Base-by-base conservation (phyloP, 305 asterid species). In the Solanum hybrid region DNA sequence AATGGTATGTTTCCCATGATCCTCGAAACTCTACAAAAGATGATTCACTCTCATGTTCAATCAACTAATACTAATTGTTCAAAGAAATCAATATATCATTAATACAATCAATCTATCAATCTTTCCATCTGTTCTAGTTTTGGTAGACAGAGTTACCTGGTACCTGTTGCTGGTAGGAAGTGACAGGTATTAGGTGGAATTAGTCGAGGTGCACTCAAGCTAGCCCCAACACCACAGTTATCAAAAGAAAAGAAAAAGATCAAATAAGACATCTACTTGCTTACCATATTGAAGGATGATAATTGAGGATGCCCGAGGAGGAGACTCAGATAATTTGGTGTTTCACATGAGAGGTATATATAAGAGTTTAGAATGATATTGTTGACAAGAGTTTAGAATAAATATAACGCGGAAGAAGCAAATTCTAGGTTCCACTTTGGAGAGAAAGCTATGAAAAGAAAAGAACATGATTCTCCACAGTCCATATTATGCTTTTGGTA, bases 401-500 rank as follows among this genome's bases (percentile, higher is more conserved):
- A 73, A 31, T 88, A 27, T 81, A 31, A 86, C 88, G 32, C 56
- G 77, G 29, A 77, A 60, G 76, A 81, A 86, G 91, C 40, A 90
- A 94, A 96, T 93, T 91, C 93, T 64, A 45, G 85, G 69, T 92
- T 94, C 95, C 97, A 95, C 95, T 91, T 56, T 88, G 94, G 90
- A 93, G 85, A 94, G 88, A 90, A 89, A 89, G 90, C 86, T 88
- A 75, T 51, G 78, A 91, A 93, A 87, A 88, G 73, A 89, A 93
- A 86, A 92, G 98, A 94, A 95, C 93, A 89, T 90, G 99, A 95
- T 96, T 92, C 98, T 31, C 78, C 60, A 29, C 22, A 45, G 42
- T 84, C 12, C 75, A 84, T 51, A 84, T 51, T 84, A 84, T 84
- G 87, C 75, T 51, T 84, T 84, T 45, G 73, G 73, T 29, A 81